Conservation (phyloP, 495 filamentous ascomycete species). For the Penicillium manginii region DNA sequence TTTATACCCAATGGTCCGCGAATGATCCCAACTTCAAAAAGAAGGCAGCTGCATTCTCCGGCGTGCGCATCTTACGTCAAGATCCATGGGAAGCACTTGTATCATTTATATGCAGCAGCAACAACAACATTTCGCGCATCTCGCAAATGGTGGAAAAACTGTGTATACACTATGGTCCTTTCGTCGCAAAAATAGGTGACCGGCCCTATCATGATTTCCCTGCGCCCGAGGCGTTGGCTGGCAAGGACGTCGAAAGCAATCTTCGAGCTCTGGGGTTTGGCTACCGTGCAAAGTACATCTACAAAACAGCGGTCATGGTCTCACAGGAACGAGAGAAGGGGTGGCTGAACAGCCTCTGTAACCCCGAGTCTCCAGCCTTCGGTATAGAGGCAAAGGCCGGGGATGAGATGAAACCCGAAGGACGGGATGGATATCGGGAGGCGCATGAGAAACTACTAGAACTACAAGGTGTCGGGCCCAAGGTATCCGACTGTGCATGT, state of each 20-base stretch:
- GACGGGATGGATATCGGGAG: slow-evolving; percentile 70
- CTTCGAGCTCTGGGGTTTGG: slow-evolving; percentile 88
- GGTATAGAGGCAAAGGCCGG: slow-evolving; percentile 47
- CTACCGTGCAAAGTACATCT: slow-evolving; percentile 90
- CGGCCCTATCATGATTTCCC: slow-evolving; percentile 89
- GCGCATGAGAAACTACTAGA: slow-evolving; percentile 81
- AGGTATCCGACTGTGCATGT: slow-evolving; percentile 95
- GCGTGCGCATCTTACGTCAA: slow-evolving; percentile 92
- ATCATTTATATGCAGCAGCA: slow-evolving; percentile 96
- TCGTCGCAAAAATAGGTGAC: slow-evolving; percentile 70
- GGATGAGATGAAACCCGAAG: slow-evolving; percentile 58
- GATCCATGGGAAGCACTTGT: slow-evolving; percentile 96
- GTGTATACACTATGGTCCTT: slow-evolving; percentile 79
- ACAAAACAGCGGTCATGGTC: slow-evolving; percentile 79
- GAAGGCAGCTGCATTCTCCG: slow-evolving; percentile 83
- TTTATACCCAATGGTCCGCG: slow-evolving; percentile 87
- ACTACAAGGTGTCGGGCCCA: slow-evolving; percentile 89
- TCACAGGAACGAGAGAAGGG: slow-evolving; percentile 62
- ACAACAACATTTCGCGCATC: slow-evolving; percentile 96
- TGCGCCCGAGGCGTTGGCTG: slow-evolving; percentile 67
- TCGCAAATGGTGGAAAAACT: slow-evolving; percentile 95
- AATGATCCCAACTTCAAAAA: slow-evolving; percentile 88
- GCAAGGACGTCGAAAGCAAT: slow-evolving; percentile 70
- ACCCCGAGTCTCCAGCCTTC: slow-evolving; percentile 70
- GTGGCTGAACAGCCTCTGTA: slow-evolving; percentile 77